A percentile compares a stretch with the other conserved stretches of the same genome.
Evolutionary conservation across 164 flowering plant species (phyloP).

Genomic region (Chloranthus sessilifolius): DNA sequence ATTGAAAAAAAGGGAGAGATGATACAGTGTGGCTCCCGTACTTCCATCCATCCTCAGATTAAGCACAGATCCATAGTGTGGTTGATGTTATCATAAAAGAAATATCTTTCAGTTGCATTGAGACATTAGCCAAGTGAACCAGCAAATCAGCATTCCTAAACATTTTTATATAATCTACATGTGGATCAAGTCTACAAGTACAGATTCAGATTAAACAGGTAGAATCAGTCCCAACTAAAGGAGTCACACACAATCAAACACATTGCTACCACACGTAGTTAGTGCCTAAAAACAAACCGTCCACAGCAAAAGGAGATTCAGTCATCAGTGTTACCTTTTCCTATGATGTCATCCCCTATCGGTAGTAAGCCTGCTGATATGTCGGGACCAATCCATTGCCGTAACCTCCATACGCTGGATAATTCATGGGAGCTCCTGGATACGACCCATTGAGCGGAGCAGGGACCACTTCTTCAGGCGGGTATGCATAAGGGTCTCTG

Average conservation of each 20-base stretch:
- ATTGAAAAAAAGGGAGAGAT: no score
- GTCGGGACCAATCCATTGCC: constrained; percentile 30
- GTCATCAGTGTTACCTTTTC: constrained; percentile 27
- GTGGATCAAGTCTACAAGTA: constrained; percentile 39
- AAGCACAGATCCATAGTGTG: no score
- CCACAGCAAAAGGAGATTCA: constrained; percentile 13
- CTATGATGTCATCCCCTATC: constrained; percentile 15
- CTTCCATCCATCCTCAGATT: no score
- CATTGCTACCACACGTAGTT: constrained; percentile 28
- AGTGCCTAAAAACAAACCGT: constrained; percentile 29
- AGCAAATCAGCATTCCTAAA: constrained; percentile 22
- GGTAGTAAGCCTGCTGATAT: constrained; percentile 36
- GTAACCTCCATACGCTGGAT: constrained; percentile 33
- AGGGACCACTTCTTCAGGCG: constrained; percentile 48
- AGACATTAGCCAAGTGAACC: no score
- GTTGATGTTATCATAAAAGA: no score
- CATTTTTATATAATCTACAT: constrained; percentile 50
- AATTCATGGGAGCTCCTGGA: constrained; percentile 29
- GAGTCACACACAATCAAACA: constrained; percentile 44
- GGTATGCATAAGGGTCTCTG: constrained; percentile 40
- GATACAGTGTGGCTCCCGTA: no score
- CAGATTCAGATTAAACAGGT: constrained; percentile 32
- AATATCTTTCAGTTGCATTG: no score
- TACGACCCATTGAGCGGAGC: constrained; percentile 26
- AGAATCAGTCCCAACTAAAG: constrained; percentile 5